These are phyloP conservation scores for Kodamaea neixiangensis DNA, from an alignment of 805 yeast genomes.

Conservation along the genomic window DNA sequence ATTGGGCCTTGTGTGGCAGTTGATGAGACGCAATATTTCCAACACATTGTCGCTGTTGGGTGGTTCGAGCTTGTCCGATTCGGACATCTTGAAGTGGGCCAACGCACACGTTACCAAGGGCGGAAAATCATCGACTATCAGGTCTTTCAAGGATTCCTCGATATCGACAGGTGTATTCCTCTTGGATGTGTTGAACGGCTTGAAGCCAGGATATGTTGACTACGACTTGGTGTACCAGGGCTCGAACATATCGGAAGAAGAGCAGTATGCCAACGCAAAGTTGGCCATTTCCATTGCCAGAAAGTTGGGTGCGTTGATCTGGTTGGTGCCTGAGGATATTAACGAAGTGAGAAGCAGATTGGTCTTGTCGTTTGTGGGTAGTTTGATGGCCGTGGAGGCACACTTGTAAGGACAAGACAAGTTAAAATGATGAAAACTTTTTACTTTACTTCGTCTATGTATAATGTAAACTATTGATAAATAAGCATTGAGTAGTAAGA, in stretches of 20 bases:
- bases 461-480: not conserved
- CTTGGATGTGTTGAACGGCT: slow-evolving; percentile 86
- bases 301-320: slow-evolving; percentile 94
- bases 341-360: slow-evolving; percentile 93
- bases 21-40: slow-evolving; percentile 94
- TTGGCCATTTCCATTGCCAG: slow-evolving; percentile 98
- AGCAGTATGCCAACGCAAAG: slow-evolving; percentile 90
- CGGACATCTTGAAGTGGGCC: slow-evolving; percentile 93
- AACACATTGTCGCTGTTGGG: slow-evolving; percentile 75
- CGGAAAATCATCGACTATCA: slow-evolving; percentile 69
- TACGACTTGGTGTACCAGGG: slow-evolving; percentile 87
- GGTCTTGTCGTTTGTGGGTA: slow-evolving; percentile 91
- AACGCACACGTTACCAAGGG: slow-evolving; percentile 82
- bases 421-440: not conserved
- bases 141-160: slow-evolving; percentile 84
- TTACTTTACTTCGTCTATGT: not conserved
- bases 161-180: slow-evolving; percentile 78
- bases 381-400: slow-evolving; percentile 66
- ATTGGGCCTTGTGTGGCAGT: slow-evolving; percentile 95
- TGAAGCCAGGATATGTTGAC: slow-evolving; percentile 97
- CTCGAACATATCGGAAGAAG: slow-evolving; percentile 64
- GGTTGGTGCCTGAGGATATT: slow-evolving; percentile 99
- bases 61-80: slow-evolving; percentile 55
- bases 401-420: not conserved
- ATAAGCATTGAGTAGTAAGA: not conserved